phyloP scores from a whole-genome alignment of 2,329 filamentous ascomycete species.

The Sclerotinia spermophila region DNA sequence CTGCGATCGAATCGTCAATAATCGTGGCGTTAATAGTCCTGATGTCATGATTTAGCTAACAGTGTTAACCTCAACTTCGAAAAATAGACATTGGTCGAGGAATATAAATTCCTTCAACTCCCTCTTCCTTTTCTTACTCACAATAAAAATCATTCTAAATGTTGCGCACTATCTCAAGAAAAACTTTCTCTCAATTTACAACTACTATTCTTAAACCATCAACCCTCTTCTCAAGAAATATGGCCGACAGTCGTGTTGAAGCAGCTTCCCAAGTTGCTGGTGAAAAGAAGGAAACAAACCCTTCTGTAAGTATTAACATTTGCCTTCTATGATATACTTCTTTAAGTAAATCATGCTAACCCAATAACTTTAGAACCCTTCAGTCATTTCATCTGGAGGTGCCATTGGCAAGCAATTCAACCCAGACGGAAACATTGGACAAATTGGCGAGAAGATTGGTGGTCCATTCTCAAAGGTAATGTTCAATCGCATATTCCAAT shows the following conservation, averaged over 20 bases:
- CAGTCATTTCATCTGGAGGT: neutral
- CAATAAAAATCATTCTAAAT: neutral
- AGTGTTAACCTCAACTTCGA: neutral
- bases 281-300: neutral
- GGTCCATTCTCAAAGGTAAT: conserved; percentile 10
- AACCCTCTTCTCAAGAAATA: neutral
- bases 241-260: conserved; percentile 2
- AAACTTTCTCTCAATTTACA: neutral
- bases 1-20: neutral
- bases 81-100: neutral
- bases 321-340: too few relatives aligned
- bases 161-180: conserved; percentile 6
- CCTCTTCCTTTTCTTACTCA: neutral
- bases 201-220: neutral
- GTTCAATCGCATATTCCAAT: neutral
- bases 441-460: conserved; percentile 6
- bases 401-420: conserved; percentile 9
- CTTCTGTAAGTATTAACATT: neutral
- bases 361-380: neutral
- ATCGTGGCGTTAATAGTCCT: neutral
- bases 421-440: conserved; percentile 4
- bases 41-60: conserved; percentile 5
- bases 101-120: neutral
- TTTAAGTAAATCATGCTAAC: neutral
- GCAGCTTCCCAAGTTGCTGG: neutral